phyloP scores from a whole-genome alignment of 768 basidiomycete species.

The Polyporus arcularius region DNA sequence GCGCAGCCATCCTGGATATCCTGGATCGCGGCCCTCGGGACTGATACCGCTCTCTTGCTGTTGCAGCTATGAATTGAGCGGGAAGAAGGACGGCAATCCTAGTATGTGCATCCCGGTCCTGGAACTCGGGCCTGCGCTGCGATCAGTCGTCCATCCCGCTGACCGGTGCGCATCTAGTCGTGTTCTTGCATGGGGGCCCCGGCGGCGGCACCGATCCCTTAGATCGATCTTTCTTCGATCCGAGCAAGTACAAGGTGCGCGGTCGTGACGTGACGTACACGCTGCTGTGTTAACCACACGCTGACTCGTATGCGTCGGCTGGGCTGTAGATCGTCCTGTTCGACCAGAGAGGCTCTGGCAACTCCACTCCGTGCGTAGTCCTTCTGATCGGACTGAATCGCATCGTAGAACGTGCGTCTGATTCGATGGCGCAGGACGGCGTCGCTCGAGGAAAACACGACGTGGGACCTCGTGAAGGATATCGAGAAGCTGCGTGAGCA shows the following conservation, averaged over 20 bases:
- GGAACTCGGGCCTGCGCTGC: background rate
- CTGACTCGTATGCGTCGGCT: background rate
- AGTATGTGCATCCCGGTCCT: constrained; percentile 42
- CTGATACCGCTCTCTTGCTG: background rate
- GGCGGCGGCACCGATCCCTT: constrained; percentile 71
- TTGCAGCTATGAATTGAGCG: constrained; percentile 76
- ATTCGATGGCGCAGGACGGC: constrained; percentile 52
- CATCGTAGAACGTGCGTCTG: background rate
- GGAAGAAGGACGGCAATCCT: constrained; percentile 75
- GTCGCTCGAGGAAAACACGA: constrained; percentile 83
- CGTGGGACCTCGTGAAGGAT: constrained; percentile 91
- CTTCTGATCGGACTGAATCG: no score
- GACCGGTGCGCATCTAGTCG: constrained; percentile 43
- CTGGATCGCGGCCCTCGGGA: background rate
- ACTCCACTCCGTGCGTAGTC: constrained; percentile 72
- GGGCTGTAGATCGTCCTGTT: constrained; percentile 71
- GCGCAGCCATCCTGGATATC: constrained; percentile 23
- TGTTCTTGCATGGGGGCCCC: constrained; percentile 86
- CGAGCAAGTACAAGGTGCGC: constrained; percentile 76
- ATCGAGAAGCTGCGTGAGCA: constrained; percentile 80
- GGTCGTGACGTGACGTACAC: background rate
- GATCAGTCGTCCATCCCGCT: background rate
- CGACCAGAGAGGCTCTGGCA: constrained; percentile 89
- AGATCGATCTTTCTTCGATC: constrained; percentile 83
- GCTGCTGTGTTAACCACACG: background rate